Evolutionary conservation across 148 eudicot species (phyloP).

Genomic region (Rhododendron simsii): DNA sequence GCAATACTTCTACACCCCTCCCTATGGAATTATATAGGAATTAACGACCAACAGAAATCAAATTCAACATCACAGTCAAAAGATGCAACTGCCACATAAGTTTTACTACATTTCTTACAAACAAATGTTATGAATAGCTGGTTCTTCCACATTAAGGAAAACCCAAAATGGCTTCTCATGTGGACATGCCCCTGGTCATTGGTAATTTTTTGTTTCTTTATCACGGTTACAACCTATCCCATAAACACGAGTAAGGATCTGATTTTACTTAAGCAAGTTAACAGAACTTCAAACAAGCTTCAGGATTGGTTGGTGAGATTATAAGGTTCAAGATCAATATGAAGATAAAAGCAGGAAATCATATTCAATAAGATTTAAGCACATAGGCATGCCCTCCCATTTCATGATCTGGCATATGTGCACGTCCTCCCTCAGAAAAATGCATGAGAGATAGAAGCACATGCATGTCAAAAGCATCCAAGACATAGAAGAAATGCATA

Average conservation of each 20-base stretch:
- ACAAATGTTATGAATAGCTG: not conserved
- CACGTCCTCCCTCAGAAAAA: not conserved
- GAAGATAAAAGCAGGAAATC: not conserved
- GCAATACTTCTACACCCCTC: not conserved
- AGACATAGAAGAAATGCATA: not conserved
- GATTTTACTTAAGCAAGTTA: not conserved
- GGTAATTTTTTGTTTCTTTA: not conserved
- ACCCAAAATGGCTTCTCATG: not conserved
- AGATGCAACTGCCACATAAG: not conserved
- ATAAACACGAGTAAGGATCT: not conserved
- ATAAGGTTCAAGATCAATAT: not conserved
- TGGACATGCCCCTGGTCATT: not conserved
- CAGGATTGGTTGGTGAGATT: not conserved
- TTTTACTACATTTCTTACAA: not conserved
- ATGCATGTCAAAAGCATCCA: not conserved
- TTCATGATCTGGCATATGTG: not conserved
- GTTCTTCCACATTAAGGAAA: not conserved
- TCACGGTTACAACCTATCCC: not conserved
- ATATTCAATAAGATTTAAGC: not conserved
- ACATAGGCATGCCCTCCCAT: not conserved
- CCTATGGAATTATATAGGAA: not conserved
- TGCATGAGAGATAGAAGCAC: slow-evolving; percentile 5
- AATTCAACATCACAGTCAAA: not conserved
- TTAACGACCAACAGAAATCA: not conserved
- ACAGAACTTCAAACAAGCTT: not conserved